A percentile compares a stretch with the other conserved stretches of the same genome.
Conservation (phyloP, 768 basidiomycete genomes). For the Filobasidium wieringae region DNA sequence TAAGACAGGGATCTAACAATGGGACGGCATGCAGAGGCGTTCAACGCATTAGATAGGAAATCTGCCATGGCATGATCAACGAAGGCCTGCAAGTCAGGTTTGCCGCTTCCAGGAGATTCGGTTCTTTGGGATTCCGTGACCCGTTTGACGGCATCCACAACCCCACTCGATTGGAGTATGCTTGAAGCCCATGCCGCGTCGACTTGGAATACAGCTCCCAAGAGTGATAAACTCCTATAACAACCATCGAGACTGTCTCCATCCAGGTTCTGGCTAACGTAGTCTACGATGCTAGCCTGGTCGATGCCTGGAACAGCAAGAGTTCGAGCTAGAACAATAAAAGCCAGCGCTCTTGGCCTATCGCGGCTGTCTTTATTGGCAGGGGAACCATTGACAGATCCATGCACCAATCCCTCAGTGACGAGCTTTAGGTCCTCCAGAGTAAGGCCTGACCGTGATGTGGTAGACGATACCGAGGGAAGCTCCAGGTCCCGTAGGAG, state of each 20-base stretch:
- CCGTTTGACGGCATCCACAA: not conserved
- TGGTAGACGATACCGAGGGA: not conserved
- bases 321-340: too few relatives aligned
- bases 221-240: too few relatives aligned
- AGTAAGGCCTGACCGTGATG: not conserved
- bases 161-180: slow-evolving; percentile 1
- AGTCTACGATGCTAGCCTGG: too few relatives aligned
- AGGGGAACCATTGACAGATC: too few relatives aligned
- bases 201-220: slow-evolving; percentile 4
- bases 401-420: too few relatives aligned
- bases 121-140: not conserved
- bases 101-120: not conserved
- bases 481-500: not conserved
- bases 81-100: not conserved
- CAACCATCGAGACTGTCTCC: too few relatives aligned
- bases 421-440: not conserved
- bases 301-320: too few relatives aligned
- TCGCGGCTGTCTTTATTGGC: too few relatives aligned
- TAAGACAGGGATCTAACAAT: not conserved
- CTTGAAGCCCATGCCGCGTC: not conserved
- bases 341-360: too few relatives aligned
- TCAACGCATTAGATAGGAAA: not conserved
- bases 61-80: slow-evolving; percentile 2
- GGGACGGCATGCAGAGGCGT: slow-evolving; percentile 3
- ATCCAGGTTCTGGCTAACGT: too few relatives aligned